Conservation (phyloP, 2,329 filamentous ascomycete species). For the Metarhizium rileyi region DNA sequence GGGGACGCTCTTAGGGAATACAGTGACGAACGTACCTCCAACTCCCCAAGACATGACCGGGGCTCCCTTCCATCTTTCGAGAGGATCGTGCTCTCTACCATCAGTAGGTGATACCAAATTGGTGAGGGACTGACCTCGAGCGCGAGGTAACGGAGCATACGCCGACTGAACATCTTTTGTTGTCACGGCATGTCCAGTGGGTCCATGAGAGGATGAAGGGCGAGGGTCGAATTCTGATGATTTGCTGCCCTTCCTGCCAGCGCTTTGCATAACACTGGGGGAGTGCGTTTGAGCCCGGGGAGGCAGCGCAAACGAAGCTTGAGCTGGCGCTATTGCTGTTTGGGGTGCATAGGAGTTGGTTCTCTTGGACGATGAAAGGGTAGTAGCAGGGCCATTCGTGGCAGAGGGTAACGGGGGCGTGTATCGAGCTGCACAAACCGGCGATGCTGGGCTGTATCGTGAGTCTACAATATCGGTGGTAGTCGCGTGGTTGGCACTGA, state of each 20-base stretch:
- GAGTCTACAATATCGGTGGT: slow-evolving; percentile 20
- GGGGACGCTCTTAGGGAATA: slow-evolving; percentile 81
- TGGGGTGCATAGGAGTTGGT: slow-evolving; percentile 40
- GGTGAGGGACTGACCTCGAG: slow-evolving; percentile 43
- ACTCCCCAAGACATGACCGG: slow-evolving; percentile 85
- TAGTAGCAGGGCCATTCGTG: slow-evolving; percentile 26
- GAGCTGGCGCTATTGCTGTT: slow-evolving; percentile 21
- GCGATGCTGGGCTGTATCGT: slow-evolving; percentile 28
- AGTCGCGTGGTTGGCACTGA: slow-evolving; percentile 15
- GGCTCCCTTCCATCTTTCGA: slow-evolving; percentile 84
- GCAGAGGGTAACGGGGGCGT: slow-evolving; percentile 39
- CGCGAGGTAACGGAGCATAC: slow-evolving; percentile 26
- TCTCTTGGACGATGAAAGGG: slow-evolving; percentile 48
- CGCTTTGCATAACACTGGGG: slow-evolving; percentile 37
- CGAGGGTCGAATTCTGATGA: slow-evolving; percentile 37
- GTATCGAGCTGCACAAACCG: slow-evolving; percentile 25
- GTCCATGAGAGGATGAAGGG: slow-evolving; percentile 42
- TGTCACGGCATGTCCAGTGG: slow-evolving; percentile 27
- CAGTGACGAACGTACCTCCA: slow-evolving; percentile 71
- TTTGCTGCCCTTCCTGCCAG: slow-evolving; percentile 17
- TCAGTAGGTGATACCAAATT: slow-evolving; percentile 54
- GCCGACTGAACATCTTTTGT: slow-evolving; percentile 16
- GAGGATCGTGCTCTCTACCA: slow-evolving; percentile 60
- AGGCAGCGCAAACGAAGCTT: slow-evolving; percentile 40
- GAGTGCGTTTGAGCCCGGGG: slow-evolving; percentile 54